Conservation (phyloP, 768 basidiomycete species). For the Glaciozyma martinii region DNA sequence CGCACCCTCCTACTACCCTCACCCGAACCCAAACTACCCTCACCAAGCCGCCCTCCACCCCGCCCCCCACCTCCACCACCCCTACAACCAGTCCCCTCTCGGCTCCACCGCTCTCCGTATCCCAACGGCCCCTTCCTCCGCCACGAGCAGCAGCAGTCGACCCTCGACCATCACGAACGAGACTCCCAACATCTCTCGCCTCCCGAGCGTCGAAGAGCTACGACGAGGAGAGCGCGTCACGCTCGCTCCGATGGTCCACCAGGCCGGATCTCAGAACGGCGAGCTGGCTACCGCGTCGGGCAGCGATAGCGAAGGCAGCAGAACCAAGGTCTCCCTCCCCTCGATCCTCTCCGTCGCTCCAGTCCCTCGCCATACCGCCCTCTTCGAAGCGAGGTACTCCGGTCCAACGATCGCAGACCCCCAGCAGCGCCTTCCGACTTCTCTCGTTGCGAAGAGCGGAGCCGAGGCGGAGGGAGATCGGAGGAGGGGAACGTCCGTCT, state of each 20-base stretch:
- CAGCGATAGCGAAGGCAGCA: no score
- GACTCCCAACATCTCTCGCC: neutral
- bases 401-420: no score
- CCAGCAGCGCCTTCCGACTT: no score
- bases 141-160: neutral
- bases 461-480: neutral
- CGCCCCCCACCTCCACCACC: conserved; percentile 14
- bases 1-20: conserved; percentile 16
- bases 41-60: conserved; percentile 1
- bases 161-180: conserved; percentile 1
- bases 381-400: neutral
- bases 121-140: neutral
- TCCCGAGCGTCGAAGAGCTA: neutral
- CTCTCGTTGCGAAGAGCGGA: no score
- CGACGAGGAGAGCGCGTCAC: neutral
- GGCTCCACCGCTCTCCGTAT: neutral
- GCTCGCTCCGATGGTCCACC: neutral
- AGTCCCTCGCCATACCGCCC: conserved; percentile 8
- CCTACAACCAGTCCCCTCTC: conserved; percentile 23
- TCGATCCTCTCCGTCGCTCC: neutral
- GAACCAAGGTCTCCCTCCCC: neutral
- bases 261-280: no score
- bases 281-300: no score
- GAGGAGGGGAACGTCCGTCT: conserved; percentile 14
- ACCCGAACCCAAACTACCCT: conserved; percentile 15